Conservation (phyloP, 306 rosid genomes). For the Cotoneaster glaucophyllus region DNA sequence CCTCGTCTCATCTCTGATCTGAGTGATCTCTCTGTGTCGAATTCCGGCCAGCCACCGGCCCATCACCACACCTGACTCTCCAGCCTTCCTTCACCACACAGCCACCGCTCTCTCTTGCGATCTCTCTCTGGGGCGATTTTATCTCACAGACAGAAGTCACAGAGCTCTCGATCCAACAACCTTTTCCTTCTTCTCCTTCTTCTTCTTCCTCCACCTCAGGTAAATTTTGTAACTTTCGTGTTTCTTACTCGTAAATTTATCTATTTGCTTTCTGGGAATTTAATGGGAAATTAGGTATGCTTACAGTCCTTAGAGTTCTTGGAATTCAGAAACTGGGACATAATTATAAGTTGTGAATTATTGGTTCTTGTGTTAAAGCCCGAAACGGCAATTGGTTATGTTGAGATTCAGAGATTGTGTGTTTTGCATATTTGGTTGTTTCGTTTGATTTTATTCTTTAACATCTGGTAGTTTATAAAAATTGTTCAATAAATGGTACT, state of each 20-base stretch:
- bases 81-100: no score
- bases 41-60: no score
- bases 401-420: background rate
- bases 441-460: background rate
- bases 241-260: background rate
- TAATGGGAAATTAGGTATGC: no score
- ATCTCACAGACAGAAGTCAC: no score
- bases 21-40: no score
- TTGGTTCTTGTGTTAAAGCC: background rate
- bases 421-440: background rate
- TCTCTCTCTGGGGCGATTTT: no score
- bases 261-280: background rate
- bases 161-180: no score
- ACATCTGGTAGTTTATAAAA: background rate
- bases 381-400: background rate
- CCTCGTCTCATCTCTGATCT: no score
- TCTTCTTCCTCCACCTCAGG: constrained; percentile 25
- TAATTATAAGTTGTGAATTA: background rate
- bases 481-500: background rate
- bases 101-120: no score
- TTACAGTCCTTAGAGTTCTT: no score
- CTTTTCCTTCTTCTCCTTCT: constrained; percentile 25
- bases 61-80: no score
- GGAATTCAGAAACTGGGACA: no score
- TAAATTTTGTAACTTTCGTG: background rate